These are phyloP conservation scores for Macrophomina tecta DNA, from an alignment of 2,329 filamentous ascomycete species.

Conservation along the genomic window DNA sequence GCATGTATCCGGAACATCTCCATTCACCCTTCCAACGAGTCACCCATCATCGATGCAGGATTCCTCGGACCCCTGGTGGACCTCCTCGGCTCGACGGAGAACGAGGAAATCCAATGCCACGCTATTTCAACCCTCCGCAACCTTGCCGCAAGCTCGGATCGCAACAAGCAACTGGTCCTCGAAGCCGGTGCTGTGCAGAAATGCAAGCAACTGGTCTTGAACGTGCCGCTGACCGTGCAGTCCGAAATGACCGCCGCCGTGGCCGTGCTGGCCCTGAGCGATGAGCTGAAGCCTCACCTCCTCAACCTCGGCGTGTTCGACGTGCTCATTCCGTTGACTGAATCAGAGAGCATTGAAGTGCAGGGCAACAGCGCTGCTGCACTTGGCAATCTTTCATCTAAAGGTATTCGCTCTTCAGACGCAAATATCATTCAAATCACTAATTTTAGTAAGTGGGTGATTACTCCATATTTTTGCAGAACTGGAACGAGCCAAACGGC, in stretches of 20 bases:
- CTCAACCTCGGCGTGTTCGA: conserved; percentile 94
- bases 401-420: conserved; percentile 66
- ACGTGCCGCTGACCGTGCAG: conserved; percentile 92
- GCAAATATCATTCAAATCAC: conserved; percentile 30
- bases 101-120: conserved; percentile 98
- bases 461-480: conserved; percentile 92
- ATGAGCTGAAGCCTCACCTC: conserved; percentile 91
- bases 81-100: conserved; percentile 90
- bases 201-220: conserved; percentile 94
- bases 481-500: conserved; percentile 90
- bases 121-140: conserved; percentile 97
- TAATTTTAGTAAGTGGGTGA: conserved; percentile 74
- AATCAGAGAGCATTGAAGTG: conserved; percentile 95
- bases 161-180: conserved; percentile 96
- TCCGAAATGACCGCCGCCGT: conserved; percentile 99
- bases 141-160: conserved; percentile 92
- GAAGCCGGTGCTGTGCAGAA: conserved; percentile 97
- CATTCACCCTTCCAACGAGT: conserved; percentile 96
- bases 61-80: conserved; percentile 95
- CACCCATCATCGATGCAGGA: conserved; percentile 96
- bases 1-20: conserved; percentile 99
- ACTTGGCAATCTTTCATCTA: conserved; percentile 92
- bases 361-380: conserved; percentile 98
- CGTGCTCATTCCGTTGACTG: conserved; percentile 91
- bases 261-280: conserved; percentile 91